These are phyloP conservation scores for Calonectria pseudoreteaudii DNA, from an alignment of 2,329 filamentous ascomycete species.

Conservation along the genomic window DNA sequence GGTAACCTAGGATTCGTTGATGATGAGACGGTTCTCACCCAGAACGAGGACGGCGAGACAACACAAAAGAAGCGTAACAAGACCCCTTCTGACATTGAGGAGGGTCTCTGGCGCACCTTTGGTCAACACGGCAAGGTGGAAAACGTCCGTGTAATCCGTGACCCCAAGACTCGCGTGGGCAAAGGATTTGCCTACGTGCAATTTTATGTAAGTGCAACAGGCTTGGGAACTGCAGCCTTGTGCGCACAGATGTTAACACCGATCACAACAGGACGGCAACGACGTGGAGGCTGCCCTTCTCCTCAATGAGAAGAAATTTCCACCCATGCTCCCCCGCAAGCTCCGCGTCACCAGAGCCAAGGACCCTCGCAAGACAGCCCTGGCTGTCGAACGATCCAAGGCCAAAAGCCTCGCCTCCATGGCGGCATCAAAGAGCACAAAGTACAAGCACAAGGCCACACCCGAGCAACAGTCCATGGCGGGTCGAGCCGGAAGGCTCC, in stretches of 20 bases:
- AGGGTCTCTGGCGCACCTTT: constrained; percentile 90
- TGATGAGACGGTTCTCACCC: constrained; percentile 80
- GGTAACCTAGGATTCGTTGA: constrained; percentile 97
- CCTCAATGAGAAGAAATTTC: constrained; percentile 90
- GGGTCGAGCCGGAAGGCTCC: constrained; percentile 79
- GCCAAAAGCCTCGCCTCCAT: constrained; percentile 51
- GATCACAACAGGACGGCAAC: constrained; percentile 75
- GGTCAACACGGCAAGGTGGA: constrained; percentile 83
- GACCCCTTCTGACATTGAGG: constrained; percentile 86
- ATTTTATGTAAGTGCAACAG: constrained; percentile 72
- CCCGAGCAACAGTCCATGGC: constrained; percentile 77
- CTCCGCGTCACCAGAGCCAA: constrained; percentile 90
- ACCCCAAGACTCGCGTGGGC: constrained; percentile 89
- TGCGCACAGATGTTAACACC: constrained; percentile 19
- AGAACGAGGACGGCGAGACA: constrained; percentile 73
- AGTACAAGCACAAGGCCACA: constrained; percentile 78
- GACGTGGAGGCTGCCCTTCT: constrained; percentile 91
- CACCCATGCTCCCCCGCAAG: constrained; percentile 90
- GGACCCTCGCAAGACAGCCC: constrained; percentile 71
- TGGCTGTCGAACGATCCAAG: constrained; percentile 54
- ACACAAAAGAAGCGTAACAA: constrained; percentile 80
- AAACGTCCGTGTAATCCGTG: constrained; percentile 91
- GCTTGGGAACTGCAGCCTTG: constrained; percentile 2
- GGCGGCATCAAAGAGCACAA: constrained; percentile 54
- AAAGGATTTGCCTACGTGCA: constrained; percentile 99